These are phyloP conservation scores for Smittium culicis DNA, from an alignment of 371 early-diverging fungal genomes.

Conservation along the genomic window DNA sequence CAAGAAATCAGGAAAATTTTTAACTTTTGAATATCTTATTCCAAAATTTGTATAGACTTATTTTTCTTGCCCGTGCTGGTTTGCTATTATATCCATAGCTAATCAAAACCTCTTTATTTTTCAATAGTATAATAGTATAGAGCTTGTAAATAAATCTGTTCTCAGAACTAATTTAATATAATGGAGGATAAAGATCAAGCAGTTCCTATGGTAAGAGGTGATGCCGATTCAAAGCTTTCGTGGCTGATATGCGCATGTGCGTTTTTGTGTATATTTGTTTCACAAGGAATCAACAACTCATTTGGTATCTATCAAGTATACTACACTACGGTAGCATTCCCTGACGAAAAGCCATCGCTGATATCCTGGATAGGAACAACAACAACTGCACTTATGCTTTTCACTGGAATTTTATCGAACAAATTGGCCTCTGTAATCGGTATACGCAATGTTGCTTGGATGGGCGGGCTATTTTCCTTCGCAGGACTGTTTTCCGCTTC, in stretches of 20 bases:
- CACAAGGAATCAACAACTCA: slow-evolving; percentile 33
- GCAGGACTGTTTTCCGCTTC: slow-evolving; percentile 32
- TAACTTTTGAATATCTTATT: too few species aligned
- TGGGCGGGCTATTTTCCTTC: slow-evolving; percentile 29
- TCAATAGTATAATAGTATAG: too few species aligned
- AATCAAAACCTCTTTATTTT: too few species aligned
- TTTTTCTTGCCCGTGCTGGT: too few species aligned
- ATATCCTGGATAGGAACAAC: slow-evolving; percentile 37
- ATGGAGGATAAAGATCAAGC: too few species aligned
- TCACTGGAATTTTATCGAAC: slow-evolving; percentile 32
- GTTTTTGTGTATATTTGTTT: slow-evolving; percentile 25
- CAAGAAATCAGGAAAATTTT: too few species aligned
- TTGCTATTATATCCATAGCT: too few species aligned
- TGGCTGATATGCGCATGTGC: slow-evolving; percentile 30
- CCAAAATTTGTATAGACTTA: too few species aligned
- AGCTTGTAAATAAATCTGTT: too few species aligned
- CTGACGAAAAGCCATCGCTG: slow-evolving; percentile 23
- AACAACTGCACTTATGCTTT: slow-evolving; percentile 26
- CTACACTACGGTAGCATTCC: slow-evolving; percentile 29
- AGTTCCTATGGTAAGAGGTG: too few species aligned
- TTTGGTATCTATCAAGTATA: slow-evolving; percentile 35
- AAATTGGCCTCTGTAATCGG: slow-evolving; percentile 29
- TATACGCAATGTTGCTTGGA: slow-evolving; percentile 27
- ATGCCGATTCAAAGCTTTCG: slow-evolving; percentile 32
- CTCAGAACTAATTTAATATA: too few species aligned